Evolutionary conservation across 116 monocot species (phyloP).

Genomic region (Zostera marina): DNA sequence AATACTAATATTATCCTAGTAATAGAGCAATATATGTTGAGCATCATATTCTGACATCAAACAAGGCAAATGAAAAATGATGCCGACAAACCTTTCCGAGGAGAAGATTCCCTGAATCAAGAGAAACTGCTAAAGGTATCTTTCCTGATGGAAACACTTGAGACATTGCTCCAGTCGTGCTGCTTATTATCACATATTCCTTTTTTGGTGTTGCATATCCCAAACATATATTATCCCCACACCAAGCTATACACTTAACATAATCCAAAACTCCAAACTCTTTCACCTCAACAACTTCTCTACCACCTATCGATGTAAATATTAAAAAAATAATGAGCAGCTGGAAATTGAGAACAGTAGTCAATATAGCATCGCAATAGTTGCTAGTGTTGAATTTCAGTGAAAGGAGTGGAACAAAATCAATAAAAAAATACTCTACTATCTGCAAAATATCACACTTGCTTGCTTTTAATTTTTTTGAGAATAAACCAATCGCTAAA

Average conservation of each 20-base stretch:
- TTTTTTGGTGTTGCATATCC: slow-evolving; percentile 37
- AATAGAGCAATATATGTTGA: not conserved
- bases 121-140: slow-evolving; percentile 70
- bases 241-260: slow-evolving; percentile 94
- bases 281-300: slow-evolving; percentile 95
- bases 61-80: not conserved
- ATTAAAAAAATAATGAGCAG: not conserved
- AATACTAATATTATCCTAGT: slow-evolving; percentile 89
- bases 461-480: no score
- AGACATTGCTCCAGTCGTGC: slow-evolving; percentile 57
- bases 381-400: no score
- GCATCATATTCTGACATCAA: no score
- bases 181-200: slow-evolving; percentile 90
- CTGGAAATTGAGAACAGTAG: not conserved
- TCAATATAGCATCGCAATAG: not conserved
- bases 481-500: no score
- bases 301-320: slow-evolving; percentile 42
- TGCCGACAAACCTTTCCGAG: slow-evolving; percentile 63
- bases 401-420: no score
- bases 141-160: slow-evolving; percentile 85
- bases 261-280: slow-evolving; percentile 77
- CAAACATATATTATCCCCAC: slow-evolving; percentile 96
- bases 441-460: no score
- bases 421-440: no score
- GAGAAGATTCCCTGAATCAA: slow-evolving; percentile 76